Base-by-base conservation (phyloP, 1,284 basidiomycete species). In the Marasmius oreades region DNA sequence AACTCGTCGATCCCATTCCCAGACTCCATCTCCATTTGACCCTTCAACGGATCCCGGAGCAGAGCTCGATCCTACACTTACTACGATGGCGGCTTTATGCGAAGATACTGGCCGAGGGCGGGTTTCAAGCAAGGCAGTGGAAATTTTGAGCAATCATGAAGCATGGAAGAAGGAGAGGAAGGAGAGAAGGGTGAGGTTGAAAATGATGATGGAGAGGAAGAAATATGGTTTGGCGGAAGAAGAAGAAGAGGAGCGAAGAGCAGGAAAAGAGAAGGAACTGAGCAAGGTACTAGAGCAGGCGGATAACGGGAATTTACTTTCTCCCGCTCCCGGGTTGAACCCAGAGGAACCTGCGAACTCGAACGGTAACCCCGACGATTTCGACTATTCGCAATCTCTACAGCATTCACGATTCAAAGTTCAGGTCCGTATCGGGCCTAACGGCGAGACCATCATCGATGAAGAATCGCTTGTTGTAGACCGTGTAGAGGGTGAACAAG, bases 371-470 rank as follows among this genome's bases (percentile, higher is more conserved):
- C 76, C 70, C 20, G 77, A 76, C 7, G 86, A 78, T 16, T 90
- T 89, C 60, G 86, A 90, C 63, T 91, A 91, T 64, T 73, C 77
- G 5, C 77, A 88, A 65, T 68, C 79, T 37, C 63, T 90, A 61
- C 68, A 82, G 4, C 81, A 84, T 1, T 88, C 84, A 63, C 81
- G 84, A n/a, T 90, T 80, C 65, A 91, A 85, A 60, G 88, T 89
- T 11, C 90, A 92, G 70, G 81, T 93, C 60, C 82, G 90, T 28
- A 86, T 92, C 58, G 89, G 88, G 8, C 85, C 90, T 1, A 89
- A 88, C 63, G 91, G 91, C 47, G 85, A 91, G 68, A 86, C 88
- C 4, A 81, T 93, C 51, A 79, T 93, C 52, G 90, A 93, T 64
- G 89, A 92, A 68, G 82, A 89, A 33, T 91, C 88, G 14, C 71